Evolutionary conservation across 208 protist species (phyloP).

Genomic region (Tritrichomonas foetus): DNA sequence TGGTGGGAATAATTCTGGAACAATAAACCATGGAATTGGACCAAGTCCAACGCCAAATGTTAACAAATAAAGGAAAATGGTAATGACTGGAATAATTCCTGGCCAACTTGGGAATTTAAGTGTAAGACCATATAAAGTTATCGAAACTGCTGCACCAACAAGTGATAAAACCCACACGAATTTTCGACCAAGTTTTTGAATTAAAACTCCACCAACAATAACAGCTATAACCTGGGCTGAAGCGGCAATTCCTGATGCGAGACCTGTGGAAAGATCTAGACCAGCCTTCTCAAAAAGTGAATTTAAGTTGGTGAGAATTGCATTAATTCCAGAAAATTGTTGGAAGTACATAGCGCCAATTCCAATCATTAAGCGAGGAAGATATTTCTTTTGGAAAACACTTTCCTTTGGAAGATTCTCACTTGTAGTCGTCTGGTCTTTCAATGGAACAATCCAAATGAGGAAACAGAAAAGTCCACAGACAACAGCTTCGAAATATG

Average conservation of each 20-base stretch:
- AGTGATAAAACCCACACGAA: background rate
- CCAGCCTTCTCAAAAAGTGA: conserved; percentile 30
- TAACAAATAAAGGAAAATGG: background rate
- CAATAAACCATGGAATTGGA: conserved; percentile 42
- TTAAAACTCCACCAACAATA: background rate
- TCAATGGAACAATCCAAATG: background rate
- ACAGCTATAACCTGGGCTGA: conserved; percentile 28
- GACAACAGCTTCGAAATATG: background rate
- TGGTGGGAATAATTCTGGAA: background rate
- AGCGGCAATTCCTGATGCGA: background rate
- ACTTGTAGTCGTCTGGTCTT: no score
- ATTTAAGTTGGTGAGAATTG: conserved; percentile 37
- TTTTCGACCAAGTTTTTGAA: background rate
- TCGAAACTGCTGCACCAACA: background rate
- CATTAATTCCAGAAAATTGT: conserved; percentile 43
- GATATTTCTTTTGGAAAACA: background rate
- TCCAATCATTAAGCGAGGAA: background rate
- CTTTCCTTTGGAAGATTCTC: background rate
- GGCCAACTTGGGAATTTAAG: background rate
- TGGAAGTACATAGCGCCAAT: conserved; percentile 40
- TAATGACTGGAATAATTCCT: background rate
- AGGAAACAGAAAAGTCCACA: background rate
- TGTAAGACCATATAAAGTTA: background rate
- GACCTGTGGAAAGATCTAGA: background rate
- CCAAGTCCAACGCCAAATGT: conserved; percentile 33